Conservation (phyloP, 164 flowering plant species). For the Piper longum region DNA sequence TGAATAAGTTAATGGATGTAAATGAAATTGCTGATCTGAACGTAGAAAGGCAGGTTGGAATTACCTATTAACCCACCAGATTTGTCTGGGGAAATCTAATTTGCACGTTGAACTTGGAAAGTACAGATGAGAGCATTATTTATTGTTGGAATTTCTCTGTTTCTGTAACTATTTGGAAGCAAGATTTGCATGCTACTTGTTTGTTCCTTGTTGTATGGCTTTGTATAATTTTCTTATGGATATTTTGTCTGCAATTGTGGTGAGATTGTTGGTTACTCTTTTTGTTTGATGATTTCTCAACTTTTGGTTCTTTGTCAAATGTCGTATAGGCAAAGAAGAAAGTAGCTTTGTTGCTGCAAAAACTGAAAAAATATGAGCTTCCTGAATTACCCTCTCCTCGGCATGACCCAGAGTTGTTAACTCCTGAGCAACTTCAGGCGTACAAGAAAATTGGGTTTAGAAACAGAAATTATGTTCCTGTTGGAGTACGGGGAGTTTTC, state of each 20-base stretch:
- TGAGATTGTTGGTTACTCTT: background rate
- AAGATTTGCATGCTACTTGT: no score
- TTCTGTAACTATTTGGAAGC: no score
- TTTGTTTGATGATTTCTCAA: slow-evolving; percentile 2
- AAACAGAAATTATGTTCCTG: slow-evolving; percentile 87
- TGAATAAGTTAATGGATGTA: no score
- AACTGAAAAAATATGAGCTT: slow-evolving; percentile 90
- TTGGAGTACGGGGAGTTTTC: slow-evolving; percentile 98
- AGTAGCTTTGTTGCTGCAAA: slow-evolving; percentile 83
- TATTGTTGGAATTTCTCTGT: no score
- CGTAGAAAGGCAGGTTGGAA: no score
- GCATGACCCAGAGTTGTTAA: slow-evolving; percentile 96
- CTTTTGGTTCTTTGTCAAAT: background rate
- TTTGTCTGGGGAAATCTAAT: no score
- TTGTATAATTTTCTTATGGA: no score
- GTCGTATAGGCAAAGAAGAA: slow-evolving; percentile 85
- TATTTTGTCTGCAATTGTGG: background rate
- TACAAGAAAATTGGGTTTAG: slow-evolving; percentile 84
- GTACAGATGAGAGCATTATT: no score
- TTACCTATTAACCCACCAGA: no score
- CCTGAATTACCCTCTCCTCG: slow-evolving; percentile 82
- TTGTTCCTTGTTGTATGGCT: no score
- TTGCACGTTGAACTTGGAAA: no score
- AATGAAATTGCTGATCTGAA: no score
- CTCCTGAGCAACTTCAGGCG: slow-evolving; percentile 90